Evolutionary conservation across 768 basidiomycete species (phyloP), one percentile per base, ranked within the genome.

Genomic region (Lepiota brunneoincarnata): DNA sequence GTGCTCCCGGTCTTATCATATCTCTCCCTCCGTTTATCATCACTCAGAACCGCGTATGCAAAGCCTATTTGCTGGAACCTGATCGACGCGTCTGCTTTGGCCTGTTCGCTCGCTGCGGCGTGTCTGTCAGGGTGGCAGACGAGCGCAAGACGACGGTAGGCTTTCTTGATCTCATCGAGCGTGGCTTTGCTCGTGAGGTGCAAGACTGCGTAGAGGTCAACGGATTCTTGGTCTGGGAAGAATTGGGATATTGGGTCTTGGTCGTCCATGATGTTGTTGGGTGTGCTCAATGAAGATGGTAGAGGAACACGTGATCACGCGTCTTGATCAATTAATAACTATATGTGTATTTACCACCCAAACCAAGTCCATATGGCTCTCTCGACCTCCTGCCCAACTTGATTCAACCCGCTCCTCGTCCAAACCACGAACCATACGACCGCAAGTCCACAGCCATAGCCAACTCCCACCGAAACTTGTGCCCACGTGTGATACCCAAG

Each of bases 61-160:
- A 95, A 98, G 0, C 96, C 93, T 60, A 98, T 81, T 63, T 94
- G 92, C 61, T 93, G 92, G 65, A 98, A 96, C 68, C 87, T 87
- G 58, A 70, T 75, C n/a, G 81, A 83, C 62, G 89, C 85, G 58
- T 82, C 78, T 31, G 82, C 78, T 67, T 84, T 86, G 21, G 81
- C 81, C 26, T 72, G 74, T 18, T 85, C 84, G 44, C 69, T 72
- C 23, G 84, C 75, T 6, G 75, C 69, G 39, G 83, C 72, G 61
- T 93, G 89, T 65, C 97, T 98, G 74, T 99, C 96, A 6, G 96
- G 96, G 61, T 98, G 95, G 67, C 82, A 81, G 43, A 78, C 61
- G 24, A 98, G 83, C 4, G 94, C 95, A 28, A 86, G 80, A 58
- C 82, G 84, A 36, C 93, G 83, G 72, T 98, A 98, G 0, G 93